Evolutionary conservation across 1,284 basidiomycete genomes (phyloP).

Genomic region (Singerocomus inundabilis): DNA sequence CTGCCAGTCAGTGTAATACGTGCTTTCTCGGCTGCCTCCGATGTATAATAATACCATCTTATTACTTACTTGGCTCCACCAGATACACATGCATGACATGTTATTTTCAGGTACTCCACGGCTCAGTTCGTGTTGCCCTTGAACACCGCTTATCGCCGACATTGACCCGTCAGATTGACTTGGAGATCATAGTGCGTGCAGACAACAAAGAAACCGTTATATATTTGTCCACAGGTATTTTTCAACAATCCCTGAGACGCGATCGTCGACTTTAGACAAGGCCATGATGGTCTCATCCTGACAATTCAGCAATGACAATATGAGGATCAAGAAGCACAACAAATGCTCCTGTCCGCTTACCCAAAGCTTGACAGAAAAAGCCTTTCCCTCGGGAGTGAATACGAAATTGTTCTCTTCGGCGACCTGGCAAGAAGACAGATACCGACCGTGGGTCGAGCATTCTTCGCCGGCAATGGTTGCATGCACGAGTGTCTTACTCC

Average conservation of each 20-base stretch:
- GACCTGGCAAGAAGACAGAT: constrained; percentile 17
- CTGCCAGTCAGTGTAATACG: constrained; percentile 2
- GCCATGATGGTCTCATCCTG: constrained; percentile 33
- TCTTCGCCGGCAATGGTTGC: constrained; percentile 10
- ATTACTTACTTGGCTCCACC: background rate
- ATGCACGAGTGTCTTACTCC: constrained; percentile 20
- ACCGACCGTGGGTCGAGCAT: constrained; percentile 19
- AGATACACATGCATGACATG: no score
- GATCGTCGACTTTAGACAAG: constrained; percentile 22
- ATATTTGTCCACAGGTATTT: constrained; percentile 5
- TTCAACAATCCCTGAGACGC: constrained; percentile 15
- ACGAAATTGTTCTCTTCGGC: constrained; percentile 19
- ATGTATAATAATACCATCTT: constrained; percentile 22
- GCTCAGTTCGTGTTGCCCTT: background rate
- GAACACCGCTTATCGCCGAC: background rate
- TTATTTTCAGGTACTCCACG: background rate
- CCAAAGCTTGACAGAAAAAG: constrained; percentile 20
- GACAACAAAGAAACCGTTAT: background rate
- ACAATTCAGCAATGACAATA: background rate
- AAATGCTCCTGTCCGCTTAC: constrained; percentile 5
- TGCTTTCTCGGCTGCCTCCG: constrained; percentile 3
- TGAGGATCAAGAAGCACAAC: background rate
- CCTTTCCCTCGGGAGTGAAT: constrained; percentile 18
- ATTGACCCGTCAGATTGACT: background rate
- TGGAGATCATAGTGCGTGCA: background rate